These are phyloP conservation scores for Wickerhamomyces sp. DNA, from an alignment of 1,139 yeast species.

Conservation along the genomic window DNA sequence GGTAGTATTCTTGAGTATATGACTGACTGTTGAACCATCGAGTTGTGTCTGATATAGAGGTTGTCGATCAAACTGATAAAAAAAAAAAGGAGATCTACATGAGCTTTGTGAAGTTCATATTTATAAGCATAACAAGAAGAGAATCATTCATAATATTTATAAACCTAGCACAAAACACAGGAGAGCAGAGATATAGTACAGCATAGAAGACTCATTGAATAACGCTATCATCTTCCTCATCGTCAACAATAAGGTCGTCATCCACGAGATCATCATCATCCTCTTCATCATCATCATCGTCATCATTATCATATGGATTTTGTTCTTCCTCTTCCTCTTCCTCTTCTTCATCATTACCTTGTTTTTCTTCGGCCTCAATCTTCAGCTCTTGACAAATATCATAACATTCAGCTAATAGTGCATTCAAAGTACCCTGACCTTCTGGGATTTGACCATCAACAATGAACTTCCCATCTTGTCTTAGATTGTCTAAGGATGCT, in stretches of 20 bases:
- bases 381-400: slow-evolving; percentile 88
- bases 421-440: slow-evolving; percentile 92
- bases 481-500: slow-evolving; percentile 79
- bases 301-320: slow-evolving; percentile 10
- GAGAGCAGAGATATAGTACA: no score
- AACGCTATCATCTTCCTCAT: slow-evolving; percentile 6
- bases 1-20: no score
- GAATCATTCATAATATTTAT: no score
- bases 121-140: no score
- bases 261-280: slow-evolving; percentile 12
- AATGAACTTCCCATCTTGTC: slow-evolving; percentile 87
- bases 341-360: slow-evolving; percentile 12
- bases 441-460: slow-evolving; percentile 88
- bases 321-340: slow-evolving; percentile 17
- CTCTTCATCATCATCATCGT: slow-evolving; percentile 15
- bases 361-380: slow-evolving; percentile 76
- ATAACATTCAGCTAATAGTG: slow-evolving; percentile 87
- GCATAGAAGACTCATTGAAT: no score
- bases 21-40: no score
- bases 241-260: slow-evolving; percentile 20
- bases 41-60: no score
- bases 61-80: no score
- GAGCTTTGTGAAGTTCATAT: no score
- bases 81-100: no score
- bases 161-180: no score